A percentile compares a stretch with the other conserved stretches of the same genome.
These are phyloP conservation scores for Salvia splendens DNA, from an alignment of 257 asterid species.

Conservation along the genomic window DNA sequence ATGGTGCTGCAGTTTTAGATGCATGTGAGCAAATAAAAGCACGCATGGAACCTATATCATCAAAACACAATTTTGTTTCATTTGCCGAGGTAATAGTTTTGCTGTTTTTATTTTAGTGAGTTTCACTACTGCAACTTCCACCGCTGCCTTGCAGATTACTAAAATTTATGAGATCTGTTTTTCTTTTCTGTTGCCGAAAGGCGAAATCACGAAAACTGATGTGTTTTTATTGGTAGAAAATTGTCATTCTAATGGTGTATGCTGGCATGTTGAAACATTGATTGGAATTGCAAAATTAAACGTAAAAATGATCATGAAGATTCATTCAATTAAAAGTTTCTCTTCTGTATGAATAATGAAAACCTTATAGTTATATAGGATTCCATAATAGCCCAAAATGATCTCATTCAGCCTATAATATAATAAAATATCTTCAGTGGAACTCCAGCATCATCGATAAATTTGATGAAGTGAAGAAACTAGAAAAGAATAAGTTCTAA, in stretches of 20 bases:
- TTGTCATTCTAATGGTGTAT: background rate
- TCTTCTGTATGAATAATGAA: background rate
- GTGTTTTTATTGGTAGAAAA: background rate
- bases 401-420: too few relatives aligned
- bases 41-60: conserved; percentile 75
- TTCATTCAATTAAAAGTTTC: background rate
- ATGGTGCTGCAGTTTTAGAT: conserved; percentile 96
- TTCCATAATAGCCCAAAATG: too few relatives aligned
- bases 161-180: background rate
- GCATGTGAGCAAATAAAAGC: conserved; percentile 95
- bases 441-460: too few relatives aligned
- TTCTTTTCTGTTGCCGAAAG: background rate
- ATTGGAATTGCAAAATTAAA: background rate
- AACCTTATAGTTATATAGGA: background rate
- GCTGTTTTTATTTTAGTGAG: background rate
- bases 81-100: conserved; percentile 68
- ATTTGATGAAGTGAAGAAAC: too few relatives aligned
- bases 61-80: conserved; percentile 53
- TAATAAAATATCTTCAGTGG: too few relatives aligned
- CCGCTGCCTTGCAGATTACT: conserved; percentile 9
- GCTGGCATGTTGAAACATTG: background rate
- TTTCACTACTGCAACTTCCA: background rate
- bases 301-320: background rate
- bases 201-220: background rate
- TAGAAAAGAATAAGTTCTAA: too few relatives aligned